These are phyloP conservation scores for Xerocomellus dryophilus DNA, from an alignment of 768 basidiomycete species.

Conservation along the genomic window DNA sequence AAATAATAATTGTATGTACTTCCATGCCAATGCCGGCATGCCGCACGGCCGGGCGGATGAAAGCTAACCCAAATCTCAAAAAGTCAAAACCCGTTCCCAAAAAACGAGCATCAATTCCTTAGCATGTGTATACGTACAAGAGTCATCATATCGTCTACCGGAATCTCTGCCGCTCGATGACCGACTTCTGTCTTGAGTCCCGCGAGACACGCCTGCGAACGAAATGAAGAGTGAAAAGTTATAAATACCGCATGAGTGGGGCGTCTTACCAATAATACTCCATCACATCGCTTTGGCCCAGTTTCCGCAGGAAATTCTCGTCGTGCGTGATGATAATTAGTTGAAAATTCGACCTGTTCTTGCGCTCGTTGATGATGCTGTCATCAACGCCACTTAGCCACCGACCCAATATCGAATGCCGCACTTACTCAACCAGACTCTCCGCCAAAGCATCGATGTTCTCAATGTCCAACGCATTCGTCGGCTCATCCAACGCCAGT, in stretches of 20 bases:
- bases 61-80: conserved; percentile 9
- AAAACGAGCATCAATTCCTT: background rate
- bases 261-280: conserved; percentile 80
- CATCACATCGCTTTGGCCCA: conserved; percentile 90
- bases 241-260: background rate
- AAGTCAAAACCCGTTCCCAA: conserved; percentile 4
- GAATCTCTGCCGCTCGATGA: conserved; percentile 69
- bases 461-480: conserved; percentile 93
- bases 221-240: background rate
- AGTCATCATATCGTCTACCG: conserved; percentile 40
- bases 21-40: conserved; percentile 1
- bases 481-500: conserved; percentile 95
- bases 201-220: conserved; percentile 72
- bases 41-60: conserved; percentile 6
- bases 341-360: conserved; percentile 89
- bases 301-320: conserved; percentile 87
- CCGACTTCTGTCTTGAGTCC: conserved; percentile 70
- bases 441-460: conserved; percentile 93
- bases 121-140: background rate
- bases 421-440: conserved; percentile 84
- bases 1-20: background rate
- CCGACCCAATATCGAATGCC: background rate
- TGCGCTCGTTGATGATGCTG: conserved; percentile 93
- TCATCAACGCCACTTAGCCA: background rate
- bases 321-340: conserved; percentile 97